Percentiles rank a stretch among this genome's conserved stretches.
phyloP scores from a whole-genome alignment of 768 basidiomycete species.

The Rhizopogon vulgaris region DNA sequence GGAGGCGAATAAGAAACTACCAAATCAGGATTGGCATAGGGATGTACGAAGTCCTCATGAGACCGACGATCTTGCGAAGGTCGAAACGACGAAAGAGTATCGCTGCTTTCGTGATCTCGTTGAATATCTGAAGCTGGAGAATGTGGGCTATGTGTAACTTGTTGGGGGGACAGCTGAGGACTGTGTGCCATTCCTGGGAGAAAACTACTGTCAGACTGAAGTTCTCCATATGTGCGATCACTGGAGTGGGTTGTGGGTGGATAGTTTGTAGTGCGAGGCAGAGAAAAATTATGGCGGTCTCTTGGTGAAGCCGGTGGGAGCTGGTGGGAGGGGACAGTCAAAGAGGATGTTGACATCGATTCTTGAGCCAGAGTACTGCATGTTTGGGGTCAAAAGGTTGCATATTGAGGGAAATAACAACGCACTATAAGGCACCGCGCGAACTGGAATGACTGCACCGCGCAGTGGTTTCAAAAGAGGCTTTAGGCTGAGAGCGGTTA shows the following conservation, averaged over 20 bases:
- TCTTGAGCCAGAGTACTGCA: slow-evolving; percentile 55
- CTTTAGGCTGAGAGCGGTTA: slow-evolving; percentile 44
- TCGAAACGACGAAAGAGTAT: slow-evolving; percentile 16
- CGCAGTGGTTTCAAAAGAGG: slow-evolving; percentile 54
- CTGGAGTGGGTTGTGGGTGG: background rate
- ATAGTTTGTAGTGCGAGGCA: slow-evolving; percentile 24
- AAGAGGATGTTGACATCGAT: slow-evolving; percentile 50
- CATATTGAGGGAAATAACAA: slow-evolving; percentile 11
- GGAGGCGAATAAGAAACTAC: slow-evolving; percentile 33
- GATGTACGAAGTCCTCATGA: slow-evolving; percentile 45
- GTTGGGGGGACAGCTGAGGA: background rate
- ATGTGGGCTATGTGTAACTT: slow-evolving; percentile 1
- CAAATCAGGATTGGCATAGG: slow-evolving; percentile 78
- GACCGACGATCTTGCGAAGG: slow-evolving; percentile 30
- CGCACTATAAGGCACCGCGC: slow-evolving; percentile 57
- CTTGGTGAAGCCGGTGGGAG: slow-evolving; percentile 10
- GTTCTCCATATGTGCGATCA: slow-evolving; percentile 4
- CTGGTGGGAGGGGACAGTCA: slow-evolving; percentile 29
- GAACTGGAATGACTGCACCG: slow-evolving; percentile 41
- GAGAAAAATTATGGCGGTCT: slow-evolving; percentile 38
- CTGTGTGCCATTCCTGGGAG: slow-evolving; percentile 5
- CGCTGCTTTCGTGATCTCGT: slow-evolving; percentile 7
- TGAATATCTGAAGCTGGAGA: slow-evolving; percentile 11
- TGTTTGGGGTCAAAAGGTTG: background rate
- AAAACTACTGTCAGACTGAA: slow-evolving; percentile 5